Evolutionary conservation across 768 basidiomycete species (phyloP).

Genomic region (Hygrocybe punicea): DNA sequence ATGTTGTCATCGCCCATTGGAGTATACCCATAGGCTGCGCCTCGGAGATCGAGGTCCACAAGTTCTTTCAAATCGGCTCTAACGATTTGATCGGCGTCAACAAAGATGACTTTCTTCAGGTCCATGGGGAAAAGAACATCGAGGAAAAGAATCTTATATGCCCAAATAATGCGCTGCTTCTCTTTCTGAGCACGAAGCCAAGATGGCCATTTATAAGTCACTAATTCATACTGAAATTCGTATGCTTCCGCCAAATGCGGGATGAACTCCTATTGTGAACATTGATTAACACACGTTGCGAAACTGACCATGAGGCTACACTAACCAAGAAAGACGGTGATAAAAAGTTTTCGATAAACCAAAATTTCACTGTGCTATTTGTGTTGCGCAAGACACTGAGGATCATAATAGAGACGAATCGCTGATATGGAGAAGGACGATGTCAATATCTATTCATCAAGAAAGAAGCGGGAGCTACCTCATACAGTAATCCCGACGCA

Average conservation of each 20-base stretch:
- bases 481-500: slow-evolving; percentile 92
- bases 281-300: background rate
- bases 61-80: slow-evolving; percentile 93
- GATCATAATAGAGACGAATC: slow-evolving; percentile 98
- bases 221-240: slow-evolving; percentile 92
- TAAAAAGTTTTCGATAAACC: slow-evolving; percentile 99
- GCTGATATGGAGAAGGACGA: slow-evolving; percentile 44
- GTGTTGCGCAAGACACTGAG: slow-evolving; percentile 94
- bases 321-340: slow-evolving; percentile 92
- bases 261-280: slow-evolving; percentile 72
- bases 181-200: slow-evolving; percentile 97
- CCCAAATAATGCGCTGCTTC: slow-evolving; percentile 99
- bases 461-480: slow-evolving; percentile 51
- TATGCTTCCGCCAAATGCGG: slow-evolving; percentile 90
- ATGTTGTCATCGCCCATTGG: slow-evolving; percentile 95
- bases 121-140: slow-evolving; percentile 99
- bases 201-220: slow-evolving; percentile 99
- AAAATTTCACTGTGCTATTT: slow-evolving; percentile 93
- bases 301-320: slow-evolving; percentile 7
- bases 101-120: slow-evolving; percentile 97
- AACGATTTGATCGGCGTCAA: slow-evolving; percentile 97
- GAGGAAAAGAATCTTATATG: slow-evolving; percentile 98
- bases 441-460: background rate
- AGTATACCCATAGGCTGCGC: slow-evolving; percentile 92
- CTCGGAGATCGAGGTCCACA: slow-evolving; percentile 88